These are phyloP conservation scores for Xylaria arbuscula DNA, from an alignment of 2,329 filamentous ascomycete genomes.

Conservation along the genomic window DNA sequence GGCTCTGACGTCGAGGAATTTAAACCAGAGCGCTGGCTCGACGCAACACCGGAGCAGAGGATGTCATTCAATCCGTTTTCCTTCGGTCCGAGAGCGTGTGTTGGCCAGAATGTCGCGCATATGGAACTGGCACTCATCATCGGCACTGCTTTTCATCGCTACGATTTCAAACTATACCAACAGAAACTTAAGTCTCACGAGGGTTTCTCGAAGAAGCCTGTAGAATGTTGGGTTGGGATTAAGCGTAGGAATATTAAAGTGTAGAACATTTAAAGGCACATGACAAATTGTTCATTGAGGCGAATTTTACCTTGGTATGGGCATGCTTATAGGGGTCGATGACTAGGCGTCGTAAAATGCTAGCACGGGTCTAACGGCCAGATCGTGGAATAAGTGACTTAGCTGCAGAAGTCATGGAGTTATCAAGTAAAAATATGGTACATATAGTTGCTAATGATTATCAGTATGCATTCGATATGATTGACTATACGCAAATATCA, in stretches of 20 bases:
- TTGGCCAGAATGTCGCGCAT: conserved; percentile 34
- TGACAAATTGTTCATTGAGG: not conserved
- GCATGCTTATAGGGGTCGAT: not conserved
- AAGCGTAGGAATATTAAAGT: conserved; percentile 24
- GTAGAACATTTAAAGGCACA: not conserved
- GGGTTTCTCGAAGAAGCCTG: conserved; percentile 34
- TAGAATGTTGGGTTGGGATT: conserved; percentile 35
- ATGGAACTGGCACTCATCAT: conserved; percentile 35
- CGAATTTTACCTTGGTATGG: not conserved
- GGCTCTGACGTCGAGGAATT: conserved; percentile 33
- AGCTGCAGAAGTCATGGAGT: too few species aligned
- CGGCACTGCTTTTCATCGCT: conserved; percentile 33
- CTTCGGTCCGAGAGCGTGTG: conserved; percentile 30
- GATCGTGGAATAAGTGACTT: too few species aligned
- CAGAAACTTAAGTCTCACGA: conserved; percentile 30
- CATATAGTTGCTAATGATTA: not conserved
- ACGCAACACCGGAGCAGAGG: conserved; percentile 26
- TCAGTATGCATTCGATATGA: not conserved
- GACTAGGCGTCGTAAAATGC: not conserved
- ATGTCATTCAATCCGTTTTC: conserved; percentile 36
- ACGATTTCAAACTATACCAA: conserved; percentile 33
- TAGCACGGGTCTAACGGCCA: too few species aligned
- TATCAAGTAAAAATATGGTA: not conserved
- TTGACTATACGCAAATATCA: not conserved
- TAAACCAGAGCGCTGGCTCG: conserved; percentile 32